Percentiles rank a stretch among this genome's conserved stretches.
phyloP scores from a whole-genome alignment of 1,284 basidiomycete genomes.

The Cutaneotrichosporon sp. region DNA sequence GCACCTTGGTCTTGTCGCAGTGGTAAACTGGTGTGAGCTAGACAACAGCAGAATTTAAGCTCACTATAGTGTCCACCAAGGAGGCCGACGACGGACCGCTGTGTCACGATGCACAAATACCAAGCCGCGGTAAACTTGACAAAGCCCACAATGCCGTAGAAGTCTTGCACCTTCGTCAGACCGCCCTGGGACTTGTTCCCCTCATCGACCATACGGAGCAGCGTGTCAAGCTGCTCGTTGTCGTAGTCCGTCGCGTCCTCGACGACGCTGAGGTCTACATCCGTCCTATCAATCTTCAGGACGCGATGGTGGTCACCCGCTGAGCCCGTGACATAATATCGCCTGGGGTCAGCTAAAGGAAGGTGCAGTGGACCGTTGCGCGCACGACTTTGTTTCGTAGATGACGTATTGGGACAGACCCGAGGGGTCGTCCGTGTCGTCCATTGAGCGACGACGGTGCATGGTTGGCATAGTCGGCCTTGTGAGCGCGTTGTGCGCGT shows the following conservation, averaged over 20 bases:
- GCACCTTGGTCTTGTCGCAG: conserved; percentile 86
- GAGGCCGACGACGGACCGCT: conserved; percentile 85
- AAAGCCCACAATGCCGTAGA: conserved; percentile 67
- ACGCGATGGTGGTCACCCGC: conserved; percentile 64
- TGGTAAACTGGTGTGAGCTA: conserved; percentile 64
- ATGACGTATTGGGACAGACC: conserved; percentile 74
- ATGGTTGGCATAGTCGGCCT: not conserved
- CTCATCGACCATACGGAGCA: conserved; percentile 91
- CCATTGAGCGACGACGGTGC: conserved; percentile 9
- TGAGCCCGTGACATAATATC: conserved; percentile 82
- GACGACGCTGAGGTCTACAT: conserved; percentile 64
- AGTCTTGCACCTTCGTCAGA: conserved; percentile 71
- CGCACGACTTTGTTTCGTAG: conserved; percentile 71
- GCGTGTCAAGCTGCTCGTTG: conserved; percentile 77
- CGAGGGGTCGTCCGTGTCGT: conserved; percentile 27
- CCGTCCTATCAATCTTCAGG: conserved; percentile 83
- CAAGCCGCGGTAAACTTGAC: conserved; percentile 84
- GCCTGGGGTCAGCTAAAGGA: conserved; percentile 38
- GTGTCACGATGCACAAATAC: conserved; percentile 85
- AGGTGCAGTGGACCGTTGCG: not conserved
- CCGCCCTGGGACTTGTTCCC: conserved; percentile 86
- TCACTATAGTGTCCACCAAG: conserved; percentile 83
- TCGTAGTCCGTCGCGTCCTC: conserved; percentile 86
- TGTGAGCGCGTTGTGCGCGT: not conserved
- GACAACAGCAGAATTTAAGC: conserved; percentile 2